Base-by-base conservation (phyloP, 2,329 filamentous ascomycete genomes). In the Cercospora berteroae region DNA sequence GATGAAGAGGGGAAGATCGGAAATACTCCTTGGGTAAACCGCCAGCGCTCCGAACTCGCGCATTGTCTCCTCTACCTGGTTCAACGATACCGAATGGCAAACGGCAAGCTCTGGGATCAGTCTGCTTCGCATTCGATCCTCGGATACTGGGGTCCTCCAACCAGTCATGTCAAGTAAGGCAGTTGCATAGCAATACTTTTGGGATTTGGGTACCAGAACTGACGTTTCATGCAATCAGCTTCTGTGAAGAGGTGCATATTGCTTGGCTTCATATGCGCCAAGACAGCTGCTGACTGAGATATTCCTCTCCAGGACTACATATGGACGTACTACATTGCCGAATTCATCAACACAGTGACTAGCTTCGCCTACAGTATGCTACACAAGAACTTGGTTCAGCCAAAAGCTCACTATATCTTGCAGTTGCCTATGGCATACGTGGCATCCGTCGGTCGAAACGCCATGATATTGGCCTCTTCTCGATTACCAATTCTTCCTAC, bases 151-250 rank as follows among this genome's bases (percentile, higher is more conserved):
- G 63, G 63, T 55, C 18, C 56, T 57, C 62, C 66, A 6, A 60
- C 66, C 42, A 64, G 61, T 36, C 57, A 63, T 64, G 65, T 70
- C 23, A 63, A 71, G 20, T 88, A 86, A 60, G 63, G 52, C 60
- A 23, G 29, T 25, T 16, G 48, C 7, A 8, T 13, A 55, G 23
- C 48, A 27, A 12, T 23, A 9, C n/a, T 29, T n/a, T 60, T 7
- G 25, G 12, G 33, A 2, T 5, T 25, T 10, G 18, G 10, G 13
- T 25, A 16, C 42, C 63, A 57, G 18, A 63, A 65, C 62, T 58
- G 57, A 66, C 64, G 55, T 57, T 75, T 91, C 88, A 63, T 56
- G 33, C 31, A 31, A 42, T 42, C 7, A 73, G 71, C 67, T 73
- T 74, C 52, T 73, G 72, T 56, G 72, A 74, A 65, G 69, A 74